Conservation (phyloP, 495 filamentous ascomycete species). For the Penicillium fimorum region DNA sequence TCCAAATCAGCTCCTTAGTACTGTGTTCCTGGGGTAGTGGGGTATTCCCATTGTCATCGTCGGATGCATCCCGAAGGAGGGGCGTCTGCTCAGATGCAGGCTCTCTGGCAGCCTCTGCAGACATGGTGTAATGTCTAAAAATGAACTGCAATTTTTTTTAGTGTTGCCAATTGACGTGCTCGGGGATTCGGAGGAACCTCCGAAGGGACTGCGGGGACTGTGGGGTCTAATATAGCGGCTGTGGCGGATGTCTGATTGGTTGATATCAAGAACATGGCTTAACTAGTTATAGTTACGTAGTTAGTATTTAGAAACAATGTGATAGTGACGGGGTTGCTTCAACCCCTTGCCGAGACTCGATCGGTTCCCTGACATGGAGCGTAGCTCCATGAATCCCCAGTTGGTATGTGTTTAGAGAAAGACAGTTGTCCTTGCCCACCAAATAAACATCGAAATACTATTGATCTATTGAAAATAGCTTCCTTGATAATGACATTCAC, state of each 20-base stretch:
- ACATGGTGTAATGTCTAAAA: constrained; percentile 16
- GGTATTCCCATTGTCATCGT: constrained; percentile 21
- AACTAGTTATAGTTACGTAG: too few species aligned
- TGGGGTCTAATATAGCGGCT: background rate
- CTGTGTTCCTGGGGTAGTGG: constrained; percentile 39
- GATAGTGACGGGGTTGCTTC: too few species aligned
- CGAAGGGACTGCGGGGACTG: background rate
- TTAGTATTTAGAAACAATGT: too few species aligned
- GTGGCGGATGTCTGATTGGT: background rate
- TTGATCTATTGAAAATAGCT: background rate
- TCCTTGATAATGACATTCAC: constrained; percentile 3
- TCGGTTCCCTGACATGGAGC: too few species aligned
- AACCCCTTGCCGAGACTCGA: too few species aligned
- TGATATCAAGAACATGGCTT: too few species aligned
- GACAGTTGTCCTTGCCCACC: too few species aligned
- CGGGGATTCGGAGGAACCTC: background rate
- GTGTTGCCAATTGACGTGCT: constrained; percentile 11
- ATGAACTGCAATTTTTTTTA: background rate
- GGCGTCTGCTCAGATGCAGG: constrained; percentile 43
- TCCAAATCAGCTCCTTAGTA: constrained; percentile 43
- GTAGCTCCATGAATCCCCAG: too few species aligned
- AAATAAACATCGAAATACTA: too few species aligned
- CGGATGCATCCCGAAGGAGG: constrained; percentile 31
- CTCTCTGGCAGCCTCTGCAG: constrained; percentile 13
- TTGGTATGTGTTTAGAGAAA: too few species aligned